Evolutionary conservation across 2,329 filamentous ascomycete genomes (phyloP), one percentile per base, ranked within the genome.

Genomic region (Calonectria leucothoes): DNA sequence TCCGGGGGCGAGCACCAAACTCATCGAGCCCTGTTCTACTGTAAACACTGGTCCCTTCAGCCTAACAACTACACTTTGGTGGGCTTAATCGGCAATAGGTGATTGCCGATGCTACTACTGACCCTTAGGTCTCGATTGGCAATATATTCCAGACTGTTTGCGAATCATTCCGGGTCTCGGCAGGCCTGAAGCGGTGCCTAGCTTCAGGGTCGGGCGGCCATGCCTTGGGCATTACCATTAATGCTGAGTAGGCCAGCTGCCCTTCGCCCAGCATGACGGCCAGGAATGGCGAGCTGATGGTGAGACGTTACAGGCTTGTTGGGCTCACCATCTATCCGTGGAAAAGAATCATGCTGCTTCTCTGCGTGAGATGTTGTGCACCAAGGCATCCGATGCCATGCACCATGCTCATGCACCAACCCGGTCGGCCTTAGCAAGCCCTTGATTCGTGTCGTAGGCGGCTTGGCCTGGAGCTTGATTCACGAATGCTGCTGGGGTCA

Each of bases 111-210:
- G 29, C 39, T 27, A 20, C 48, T 25, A 33, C 29, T 31, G 33
- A 12, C 25, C 33, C 63, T 29, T 11, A 4, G 11, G 27, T 59
- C 31, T 29, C 12, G 27, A 37, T 25, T 12, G 11, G 25, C 39
- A 63, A 69, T 69, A 14, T 61, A 69, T 63, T 63, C 39, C 66
- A 69, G 6, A 69, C 55, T 10, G 4, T 4, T 12, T 37, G 66
- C 20, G 23, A 61, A 29, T 69, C 49, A 33, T 61, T 71, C 27
- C 25, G 45, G 29, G 23, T 49, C 45, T 48, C 48, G 59, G 37
- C 35, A 64, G 20, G 20, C 6, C 17, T 42, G 5, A 10, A 35
- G 15, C 59, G 8, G 23, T 14, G 15, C 33, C 29, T 33, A 59
- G 25, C 33, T n/a, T 37, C 55, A 14, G 6, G 14, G 39, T 35